A percentile compares a stretch with the other conserved stretches of the same genome.
These are phyloP conservation scores for Solanum pennellii DNA, from an alignment of 257 asterid genomes.

Conservation along the genomic window DNA sequence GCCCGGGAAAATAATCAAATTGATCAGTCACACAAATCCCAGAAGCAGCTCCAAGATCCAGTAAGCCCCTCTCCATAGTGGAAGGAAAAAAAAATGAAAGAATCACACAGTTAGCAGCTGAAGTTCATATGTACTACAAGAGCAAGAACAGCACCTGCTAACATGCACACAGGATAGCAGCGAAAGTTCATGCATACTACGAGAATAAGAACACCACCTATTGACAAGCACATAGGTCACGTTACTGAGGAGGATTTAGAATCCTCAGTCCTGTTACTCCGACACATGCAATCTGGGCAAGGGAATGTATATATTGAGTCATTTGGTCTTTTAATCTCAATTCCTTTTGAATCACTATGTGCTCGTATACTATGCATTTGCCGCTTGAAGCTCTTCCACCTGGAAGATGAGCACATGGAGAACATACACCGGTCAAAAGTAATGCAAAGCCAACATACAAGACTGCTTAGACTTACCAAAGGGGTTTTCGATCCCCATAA, in stretches of 20 bases:
- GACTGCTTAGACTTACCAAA: not conserved
- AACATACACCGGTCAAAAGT: not conserved
- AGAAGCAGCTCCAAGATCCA: constrained; percentile 13
- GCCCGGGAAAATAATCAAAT: constrained; percentile 13
- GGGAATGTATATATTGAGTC: constrained; percentile 87
- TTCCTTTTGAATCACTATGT: constrained; percentile 90
- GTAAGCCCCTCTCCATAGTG: constrained; percentile 18
- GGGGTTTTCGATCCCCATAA: not conserved
- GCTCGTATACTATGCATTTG: constrained; percentile 76
- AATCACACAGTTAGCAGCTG: constrained; percentile 54
- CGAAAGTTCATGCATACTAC: constrained; percentile 9
- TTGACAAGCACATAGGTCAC: constrained; percentile 12
- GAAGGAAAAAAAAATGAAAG: constrained; percentile 45
- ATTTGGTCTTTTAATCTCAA: constrained; percentile 68
- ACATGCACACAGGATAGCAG: constrained; percentile 36
- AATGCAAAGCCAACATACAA: not conserved
- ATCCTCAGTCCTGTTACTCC: constrained; percentile 49
- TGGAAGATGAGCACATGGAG: constrained; percentile 15
- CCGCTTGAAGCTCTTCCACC: constrained; percentile 92
- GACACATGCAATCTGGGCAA: constrained; percentile 98
- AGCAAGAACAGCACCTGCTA: not conserved
- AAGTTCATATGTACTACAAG: constrained; percentile 7
- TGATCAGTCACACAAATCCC: constrained; percentile 13
- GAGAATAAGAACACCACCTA: constrained; percentile 1
- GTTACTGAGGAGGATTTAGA: constrained; percentile 33